phyloP scores from a whole-genome alignment of 1,139 yeast species.

The Blastobotrys buckinghamii region DNA sequence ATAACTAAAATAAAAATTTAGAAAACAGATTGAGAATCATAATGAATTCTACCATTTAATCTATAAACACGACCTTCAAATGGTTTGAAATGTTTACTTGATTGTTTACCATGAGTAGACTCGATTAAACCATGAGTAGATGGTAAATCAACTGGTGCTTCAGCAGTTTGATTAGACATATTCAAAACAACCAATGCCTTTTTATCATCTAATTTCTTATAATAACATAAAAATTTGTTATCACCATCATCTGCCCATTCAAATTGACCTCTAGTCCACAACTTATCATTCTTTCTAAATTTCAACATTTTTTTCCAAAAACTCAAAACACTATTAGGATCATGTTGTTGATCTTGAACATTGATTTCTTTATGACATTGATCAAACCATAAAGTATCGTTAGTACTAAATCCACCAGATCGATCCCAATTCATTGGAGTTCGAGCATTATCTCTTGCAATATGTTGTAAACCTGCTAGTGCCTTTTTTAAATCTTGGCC shows the following conservation, averaged over 20 bases:
- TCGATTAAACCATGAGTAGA: neutral
- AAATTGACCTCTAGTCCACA: constrained; percentile 43
- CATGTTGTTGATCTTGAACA: constrained; percentile 42
- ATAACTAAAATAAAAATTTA: no score
- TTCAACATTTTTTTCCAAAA: constrained; percentile 44
- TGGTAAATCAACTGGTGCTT: neutral
- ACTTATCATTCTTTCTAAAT: constrained; percentile 43
- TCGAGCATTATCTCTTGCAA: constrained; percentile 47
- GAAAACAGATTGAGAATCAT: no score
- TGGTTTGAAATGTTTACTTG: neutral
- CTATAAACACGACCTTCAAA: constrained; percentile 5
- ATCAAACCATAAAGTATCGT: constrained; percentile 46
- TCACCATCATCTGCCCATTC: constrained; percentile 19
- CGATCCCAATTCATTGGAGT: constrained; percentile 57
- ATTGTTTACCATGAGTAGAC: neutral
- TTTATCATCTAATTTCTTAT: neutral
- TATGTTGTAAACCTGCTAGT: constrained; percentile 25
- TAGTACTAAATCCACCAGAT: constrained; percentile 46
- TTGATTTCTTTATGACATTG: constrained; percentile 40
- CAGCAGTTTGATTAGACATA: neutral
- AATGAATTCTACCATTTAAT: no score
- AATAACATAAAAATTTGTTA: constrained; percentile 1
- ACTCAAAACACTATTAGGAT: constrained; percentile 42
- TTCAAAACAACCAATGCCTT: constrained; percentile 3
- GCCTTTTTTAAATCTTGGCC: constrained; percentile 32